phyloP scores from a whole-genome alignment of 2,329 filamentous ascomycete species.

The Aureobasidium sp. region DNA sequence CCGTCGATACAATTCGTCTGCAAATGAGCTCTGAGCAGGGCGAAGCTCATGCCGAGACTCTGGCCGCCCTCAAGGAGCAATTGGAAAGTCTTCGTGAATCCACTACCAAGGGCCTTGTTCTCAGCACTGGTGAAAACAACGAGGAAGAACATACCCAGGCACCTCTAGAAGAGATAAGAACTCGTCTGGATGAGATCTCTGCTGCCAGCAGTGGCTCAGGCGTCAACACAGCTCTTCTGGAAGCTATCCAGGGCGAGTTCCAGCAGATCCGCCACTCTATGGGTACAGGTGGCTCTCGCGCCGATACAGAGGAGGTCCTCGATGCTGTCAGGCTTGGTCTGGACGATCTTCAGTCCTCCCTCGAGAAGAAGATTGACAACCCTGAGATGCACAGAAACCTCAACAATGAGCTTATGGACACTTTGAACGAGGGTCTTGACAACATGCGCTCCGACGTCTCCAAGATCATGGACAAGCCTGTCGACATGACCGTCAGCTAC shows the following conservation, averaged over 20 bases:
- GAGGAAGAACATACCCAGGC: conserved; percentile 18
- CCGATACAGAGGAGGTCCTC: conserved; percentile 43
- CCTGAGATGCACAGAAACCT: conserved; percentile 48
- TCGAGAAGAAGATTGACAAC: conserved; percentile 48
- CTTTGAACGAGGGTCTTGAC: conserved; percentile 63
- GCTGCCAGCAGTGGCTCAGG: conserved; percentile 23
- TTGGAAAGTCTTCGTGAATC: conserved; percentile 38
- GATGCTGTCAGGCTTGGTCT: conserved; percentile 44
- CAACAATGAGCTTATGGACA: conserved; percentile 54
- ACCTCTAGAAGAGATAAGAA: conserved; percentile 23
- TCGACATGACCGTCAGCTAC: conserved; percentile 76
- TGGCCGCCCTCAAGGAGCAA: conserved; percentile 38
- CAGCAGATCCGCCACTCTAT: conserved; percentile 41
- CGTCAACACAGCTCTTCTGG: conserved; percentile 45
- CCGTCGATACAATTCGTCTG: conserved; percentile 37
- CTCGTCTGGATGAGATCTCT: conserved; percentile 34
- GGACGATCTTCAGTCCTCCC: conserved; percentile 43
- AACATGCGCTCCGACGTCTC: conserved; percentile 67
- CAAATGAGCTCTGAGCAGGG: conserved; percentile 34
- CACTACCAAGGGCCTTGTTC: conserved; percentile 37
- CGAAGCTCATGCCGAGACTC: conserved; percentile 34
- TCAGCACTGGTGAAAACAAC: conserved; percentile 21
- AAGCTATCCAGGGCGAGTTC: conserved; percentile 45
- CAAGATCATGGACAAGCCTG: conserved; percentile 68
- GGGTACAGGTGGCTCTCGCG: conserved; percentile 34